A percentile compares a stretch with the other conserved stretches of the same genome.
phyloP scores from a whole-genome alignment of 1,139 yeast genomes.

The Sugiyamaella castrensis region DNA sequence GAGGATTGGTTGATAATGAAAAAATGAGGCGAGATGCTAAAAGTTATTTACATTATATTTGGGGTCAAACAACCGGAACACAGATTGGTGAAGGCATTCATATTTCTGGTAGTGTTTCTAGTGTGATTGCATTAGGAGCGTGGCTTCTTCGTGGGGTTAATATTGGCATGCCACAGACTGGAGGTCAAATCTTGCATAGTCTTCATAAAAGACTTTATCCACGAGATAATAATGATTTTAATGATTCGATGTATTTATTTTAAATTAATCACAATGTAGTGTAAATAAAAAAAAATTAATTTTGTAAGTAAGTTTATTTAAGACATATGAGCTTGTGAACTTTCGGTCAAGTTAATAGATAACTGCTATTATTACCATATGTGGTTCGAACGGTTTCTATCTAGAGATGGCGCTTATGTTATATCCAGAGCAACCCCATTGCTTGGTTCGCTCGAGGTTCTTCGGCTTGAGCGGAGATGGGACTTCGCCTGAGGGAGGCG shows the following conservation, averaged over 20 bases:
- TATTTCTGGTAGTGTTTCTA: conserved; percentile 4
- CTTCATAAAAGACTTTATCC: conserved; percentile 20
- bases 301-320: too few relatives aligned
- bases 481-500: too few relatives aligned
- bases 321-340: too few relatives aligned
- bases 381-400: too few relatives aligned
- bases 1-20: conserved; percentile 9
- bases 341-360: too few relatives aligned
- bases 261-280: conserved; percentile 5
- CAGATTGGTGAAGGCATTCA: conserved; percentile 4
- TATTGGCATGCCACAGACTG: conserved; percentile 23
- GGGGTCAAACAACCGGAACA: conserved; percentile 17
- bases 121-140: conserved; percentile 22
- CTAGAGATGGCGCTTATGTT: too few relatives aligned
- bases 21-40: conserved; percentile 23
- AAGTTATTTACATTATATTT: conserved; percentile 23
- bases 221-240: background rate
- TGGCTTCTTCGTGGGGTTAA: conserved; percentile 22
- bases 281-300: too few relatives aligned
- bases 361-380: too few relatives aligned
- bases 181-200: conserved; percentile 22
- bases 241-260: conserved; percentile 10
- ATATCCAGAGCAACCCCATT: too few relatives aligned
- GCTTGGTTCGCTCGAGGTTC: too few relatives aligned
- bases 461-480: too few relatives aligned